Percentiles rank a stretch among this genome's conserved stretches.
phyloP scores from a whole-genome alignment of 257 asterid genomes.

The Mitragyna speciosa region DNA sequence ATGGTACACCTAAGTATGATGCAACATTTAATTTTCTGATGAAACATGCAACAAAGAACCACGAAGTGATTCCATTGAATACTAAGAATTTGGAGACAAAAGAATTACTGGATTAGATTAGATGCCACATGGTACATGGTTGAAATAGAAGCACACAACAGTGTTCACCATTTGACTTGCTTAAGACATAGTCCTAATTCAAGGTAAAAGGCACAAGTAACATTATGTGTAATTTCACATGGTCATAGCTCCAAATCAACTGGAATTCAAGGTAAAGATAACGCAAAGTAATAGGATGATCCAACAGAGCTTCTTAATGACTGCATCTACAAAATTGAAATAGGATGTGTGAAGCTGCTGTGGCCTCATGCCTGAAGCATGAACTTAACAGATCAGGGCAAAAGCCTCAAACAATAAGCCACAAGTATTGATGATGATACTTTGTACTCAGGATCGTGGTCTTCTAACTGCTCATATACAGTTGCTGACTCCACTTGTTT shows the following conservation, averaged over 20 bases:
- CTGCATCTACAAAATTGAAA: not conserved
- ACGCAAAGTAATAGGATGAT: not conserved
- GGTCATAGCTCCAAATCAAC: not conserved
- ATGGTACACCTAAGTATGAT: too few relatives aligned
- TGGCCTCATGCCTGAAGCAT: not conserved
- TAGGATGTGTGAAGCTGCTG: not conserved
- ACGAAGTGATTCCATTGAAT: not conserved
- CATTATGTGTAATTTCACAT: not conserved
- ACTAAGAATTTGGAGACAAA: not conserved
- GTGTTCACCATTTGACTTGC: not conserved
- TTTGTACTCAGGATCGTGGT: not conserved
- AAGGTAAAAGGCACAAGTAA: not conserved
- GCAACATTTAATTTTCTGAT: not conserved
- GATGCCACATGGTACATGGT: not conserved
- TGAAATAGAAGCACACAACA: not conserved
- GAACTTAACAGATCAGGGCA: too few relatives aligned
- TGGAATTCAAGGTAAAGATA: not conserved
- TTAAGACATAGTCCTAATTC: not conserved
- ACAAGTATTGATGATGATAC: not conserved
- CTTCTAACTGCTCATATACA: not conserved
- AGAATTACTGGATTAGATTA: not conserved
- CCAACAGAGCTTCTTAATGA: not conserved
- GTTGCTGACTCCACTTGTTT: not conserved
- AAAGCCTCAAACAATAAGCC: too few relatives aligned
- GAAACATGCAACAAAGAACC: not conserved